Evolutionary conservation across 2,329 filamentous ascomycete species (phyloP), one percentile per base, ranked within the genome.

Genomic region (Fusarium sp.): DNA sequence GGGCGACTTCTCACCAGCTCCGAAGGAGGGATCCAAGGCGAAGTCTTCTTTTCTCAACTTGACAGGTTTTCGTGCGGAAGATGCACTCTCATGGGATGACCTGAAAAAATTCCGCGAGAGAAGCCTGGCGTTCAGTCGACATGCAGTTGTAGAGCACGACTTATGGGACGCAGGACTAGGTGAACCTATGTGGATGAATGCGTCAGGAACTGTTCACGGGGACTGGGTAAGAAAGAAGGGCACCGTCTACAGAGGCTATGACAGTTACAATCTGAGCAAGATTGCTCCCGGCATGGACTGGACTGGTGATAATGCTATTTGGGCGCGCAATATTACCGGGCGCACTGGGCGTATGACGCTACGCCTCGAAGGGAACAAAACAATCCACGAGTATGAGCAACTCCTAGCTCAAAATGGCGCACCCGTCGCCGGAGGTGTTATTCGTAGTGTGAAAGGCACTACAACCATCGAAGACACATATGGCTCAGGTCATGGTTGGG

Each of bases 281-380:
- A 88, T 92, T 63, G 85, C 87, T 14, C 88, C 90, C 2, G 85
- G 82, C 14, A 84, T 91, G 63, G 85, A 88, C 43, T 97, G 94
- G 83, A 84, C 87, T 22, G 82, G 75, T 27, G 77, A 78, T 55
- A 83, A 85, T 43, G 79, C 81, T 27, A 85, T 88, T 15, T 97
- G 92, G 85, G 87, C 87, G 25, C 87, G 92, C 66, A 97, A 97
- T 77, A 84, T 97, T 60, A 97, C 94, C 0, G 92, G 93, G 2
- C 75, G 78, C 3, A 83, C 87, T 48, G 93, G 93, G 15, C 88
- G 86, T 63, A 85, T 97, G 62, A 84, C 90, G 63, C 75, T 97
- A 58, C 86, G 90, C 15, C 69, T 82, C 55, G 81, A 96, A 45
- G 86, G 87, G 17, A 86, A 88, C 73, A 80, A 81, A 58, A 82